phyloP scores from a whole-genome alignment of 2,329 filamentous ascomycete species.

The Pezicula rhizophila region DNA sequence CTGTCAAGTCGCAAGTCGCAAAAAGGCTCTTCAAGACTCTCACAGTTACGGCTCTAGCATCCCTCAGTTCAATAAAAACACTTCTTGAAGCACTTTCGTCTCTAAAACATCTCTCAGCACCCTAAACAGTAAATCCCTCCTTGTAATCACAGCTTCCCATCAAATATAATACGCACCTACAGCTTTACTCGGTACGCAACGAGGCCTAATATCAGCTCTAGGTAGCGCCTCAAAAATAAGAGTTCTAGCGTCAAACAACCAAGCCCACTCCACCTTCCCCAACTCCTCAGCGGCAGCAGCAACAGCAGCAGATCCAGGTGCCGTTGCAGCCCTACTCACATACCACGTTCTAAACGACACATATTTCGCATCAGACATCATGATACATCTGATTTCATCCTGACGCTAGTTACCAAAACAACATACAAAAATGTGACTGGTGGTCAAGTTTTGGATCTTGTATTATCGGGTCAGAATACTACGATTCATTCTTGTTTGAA shows the following conservation, averaged over 20 bases:
- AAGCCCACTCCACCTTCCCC: slow-evolving; percentile 26
- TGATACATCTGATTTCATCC: slow-evolving; percentile 31
- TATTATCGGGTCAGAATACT: slow-evolving; percentile 34
- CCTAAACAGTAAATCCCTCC: slow-evolving; percentile 7
- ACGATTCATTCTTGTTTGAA: slow-evolving; percentile 29
- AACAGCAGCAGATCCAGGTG: slow-evolving; percentile 25
- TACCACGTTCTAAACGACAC: slow-evolving; percentile 26
- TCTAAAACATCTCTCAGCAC: slow-evolving; percentile 11
- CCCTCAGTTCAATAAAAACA: slow-evolving; percentile 10
- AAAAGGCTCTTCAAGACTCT: slow-evolving; percentile 15
- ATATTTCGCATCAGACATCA: slow-evolving; percentile 14
- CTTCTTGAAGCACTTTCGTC: slow-evolving; percentile 10
- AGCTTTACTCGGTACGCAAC: slow-evolving; percentile 30
- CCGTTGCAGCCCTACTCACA: slow-evolving; percentile 23
- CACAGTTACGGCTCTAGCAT: slow-evolving; percentile 10
- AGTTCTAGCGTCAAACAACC: slow-evolving; percentile 29
- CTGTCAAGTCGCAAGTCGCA: background rate
- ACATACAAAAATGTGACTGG: slow-evolving; percentile 42
- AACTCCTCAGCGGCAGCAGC: slow-evolving; percentile 14
- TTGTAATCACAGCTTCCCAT: background rate
- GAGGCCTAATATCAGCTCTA: slow-evolving; percentile 32
- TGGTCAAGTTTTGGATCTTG: slow-evolving; percentile 37
- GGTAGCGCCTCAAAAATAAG: slow-evolving; percentile 43
- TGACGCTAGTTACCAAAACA: slow-evolving; percentile 34
- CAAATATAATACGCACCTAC: slow-evolving; percentile 13